Evolutionary conservation across 495 filamentous ascomycete species (phyloP).

Genomic region (Tuber magnatum): DNA sequence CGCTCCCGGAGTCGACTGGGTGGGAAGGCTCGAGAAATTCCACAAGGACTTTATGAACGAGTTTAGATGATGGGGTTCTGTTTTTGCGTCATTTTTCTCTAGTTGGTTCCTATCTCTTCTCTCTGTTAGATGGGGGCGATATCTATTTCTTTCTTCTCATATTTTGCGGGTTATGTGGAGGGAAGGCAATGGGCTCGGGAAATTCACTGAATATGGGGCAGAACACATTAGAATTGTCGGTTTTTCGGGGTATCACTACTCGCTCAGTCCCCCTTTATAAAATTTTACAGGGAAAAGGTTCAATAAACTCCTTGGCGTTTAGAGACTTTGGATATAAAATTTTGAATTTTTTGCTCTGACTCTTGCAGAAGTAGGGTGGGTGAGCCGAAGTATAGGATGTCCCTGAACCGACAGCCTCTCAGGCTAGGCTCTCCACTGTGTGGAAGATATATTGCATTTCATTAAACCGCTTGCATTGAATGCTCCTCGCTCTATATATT

Average conservation of each 20-base stretch:
- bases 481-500: neutral
- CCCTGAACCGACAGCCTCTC: neutral
- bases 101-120: neutral
- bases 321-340: neutral
- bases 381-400: neutral
- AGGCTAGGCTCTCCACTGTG: neutral
- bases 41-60: constrained; percentile 86
- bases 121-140: neutral
- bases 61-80: constrained; percentile 41
- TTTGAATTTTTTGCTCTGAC: neutral
- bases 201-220: neutral
- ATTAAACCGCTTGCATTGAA: neutral
- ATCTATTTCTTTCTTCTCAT: neutral
- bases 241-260: neutral
- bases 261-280: neutral
- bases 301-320: neutral
- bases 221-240: neutral
- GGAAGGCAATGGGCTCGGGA: neutral
- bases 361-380: neutral
- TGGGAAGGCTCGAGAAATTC: constrained; percentile 78
- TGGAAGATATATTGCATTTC: neutral
- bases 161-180: neutral
- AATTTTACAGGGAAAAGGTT: neutral
- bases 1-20: constrained; percentile 92
- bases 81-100: neutral